A percentile compares a stretch with the other conserved stretches of the same genome.
phyloP scores from a whole-genome alignment of 495 filamentous ascomycete genomes.

The Penicillium tannophilum region DNA sequence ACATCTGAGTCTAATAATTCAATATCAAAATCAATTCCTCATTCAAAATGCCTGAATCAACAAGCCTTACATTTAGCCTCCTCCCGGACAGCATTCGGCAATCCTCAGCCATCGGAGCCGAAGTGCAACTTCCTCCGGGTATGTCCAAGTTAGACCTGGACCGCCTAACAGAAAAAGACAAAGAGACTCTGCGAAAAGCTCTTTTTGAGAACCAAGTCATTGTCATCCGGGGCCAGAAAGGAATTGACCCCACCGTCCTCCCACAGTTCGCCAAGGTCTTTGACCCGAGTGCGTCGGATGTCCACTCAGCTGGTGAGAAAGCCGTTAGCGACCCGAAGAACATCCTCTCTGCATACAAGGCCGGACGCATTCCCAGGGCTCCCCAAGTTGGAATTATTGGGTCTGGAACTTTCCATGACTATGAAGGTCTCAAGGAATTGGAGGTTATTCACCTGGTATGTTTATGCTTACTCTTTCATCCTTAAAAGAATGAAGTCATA shows the following conservation, averaged over 20 bases:
- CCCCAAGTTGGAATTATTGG: slow-evolving; percentile 19
- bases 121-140: slow-evolving; percentile 15
- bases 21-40: background rate
- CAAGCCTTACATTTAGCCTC: slow-evolving; percentile 5
- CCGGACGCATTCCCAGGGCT: slow-evolving; percentile 18
- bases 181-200: slow-evolving; percentile 7
- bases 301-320: slow-evolving; percentile 19
- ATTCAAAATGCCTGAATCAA: slow-evolving; percentile 13
- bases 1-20: background rate
- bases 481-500: no score
- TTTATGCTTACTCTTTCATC: background rate
- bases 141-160: slow-evolving; percentile 13
- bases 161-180: slow-evolving; percentile 11
- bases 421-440: slow-evolving; percentile 12
- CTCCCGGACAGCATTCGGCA: slow-evolving; percentile 11
- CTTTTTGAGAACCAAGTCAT: slow-evolving; percentile 19
- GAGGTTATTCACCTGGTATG: slow-evolving; percentile 14
- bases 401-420: slow-evolving; percentile 14
- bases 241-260: slow-evolving; percentile 16
- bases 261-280: slow-evolving; percentile 19
- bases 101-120: slow-evolving; percentile 15
- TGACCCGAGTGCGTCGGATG: slow-evolving; percentile 16
- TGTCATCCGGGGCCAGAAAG: slow-evolving; percentile 15
- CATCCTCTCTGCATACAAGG: slow-evolving; percentile 20
- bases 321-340: slow-evolving; percentile 19